A percentile compares a stretch with the other conserved stretches of the same genome.
phyloP scores from a whole-genome alignment of 345 rosid species.

The Fremontodendron californicum region DNA sequence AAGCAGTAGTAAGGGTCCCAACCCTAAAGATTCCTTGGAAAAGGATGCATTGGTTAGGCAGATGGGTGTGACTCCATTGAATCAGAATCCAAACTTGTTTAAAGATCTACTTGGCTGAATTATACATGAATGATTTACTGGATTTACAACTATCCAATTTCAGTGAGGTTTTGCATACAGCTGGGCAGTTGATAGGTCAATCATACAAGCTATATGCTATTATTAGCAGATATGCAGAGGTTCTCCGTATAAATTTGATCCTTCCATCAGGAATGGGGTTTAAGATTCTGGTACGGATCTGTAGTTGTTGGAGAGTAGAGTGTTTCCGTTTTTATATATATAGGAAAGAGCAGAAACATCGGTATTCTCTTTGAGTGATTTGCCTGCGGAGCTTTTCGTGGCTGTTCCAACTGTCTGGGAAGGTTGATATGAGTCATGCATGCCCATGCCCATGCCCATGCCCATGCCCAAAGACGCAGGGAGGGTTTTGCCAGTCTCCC shows the following conservation, averaged over 20 bases:
- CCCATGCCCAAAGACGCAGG: neutral
- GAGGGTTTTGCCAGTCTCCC: neutral
- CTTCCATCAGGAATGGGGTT: neutral
- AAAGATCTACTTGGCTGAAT: slow-evolving; percentile 75
- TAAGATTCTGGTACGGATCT: slow-evolving; percentile 1
- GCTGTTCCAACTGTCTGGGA: neutral
- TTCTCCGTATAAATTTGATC: neutral
- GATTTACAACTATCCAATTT: neutral
- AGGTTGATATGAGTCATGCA: too few relatives aligned
- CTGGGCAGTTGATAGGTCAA: neutral
- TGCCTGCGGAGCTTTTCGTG: neutral
- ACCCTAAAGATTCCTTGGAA: slow-evolving; percentile 59
- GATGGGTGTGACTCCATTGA: slow-evolving; percentile 83
- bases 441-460: neutral
- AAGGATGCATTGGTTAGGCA: slow-evolving; percentile 90
- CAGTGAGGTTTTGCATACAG: neutral
- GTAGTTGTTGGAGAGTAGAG: neutral
- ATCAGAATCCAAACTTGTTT: slow-evolving; percentile 84
- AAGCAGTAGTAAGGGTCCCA: slow-evolving; percentile 60
- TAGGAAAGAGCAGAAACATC: neutral
- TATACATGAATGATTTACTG: neutral
- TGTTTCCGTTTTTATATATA: neutral
- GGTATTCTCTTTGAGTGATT: neutral
- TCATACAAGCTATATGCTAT: neutral
- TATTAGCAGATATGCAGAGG: neutral